A percentile compares a stretch with the other conserved stretches of the same genome.
Conservation (phyloP, 805 yeast species). For the Geotrichum ghanense region DNA sequence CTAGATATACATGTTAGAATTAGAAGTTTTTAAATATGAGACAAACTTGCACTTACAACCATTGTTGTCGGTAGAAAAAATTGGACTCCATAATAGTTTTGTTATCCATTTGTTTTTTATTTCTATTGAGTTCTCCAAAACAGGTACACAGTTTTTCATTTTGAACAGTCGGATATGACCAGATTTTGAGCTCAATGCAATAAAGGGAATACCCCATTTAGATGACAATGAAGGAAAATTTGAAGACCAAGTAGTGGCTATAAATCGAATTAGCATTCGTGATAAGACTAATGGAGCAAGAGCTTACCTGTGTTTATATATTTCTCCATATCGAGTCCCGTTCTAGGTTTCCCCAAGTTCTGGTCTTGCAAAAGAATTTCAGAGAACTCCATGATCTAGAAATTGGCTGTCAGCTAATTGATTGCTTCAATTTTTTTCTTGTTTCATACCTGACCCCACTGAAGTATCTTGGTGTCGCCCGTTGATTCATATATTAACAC, state of each 20-base stretch:
- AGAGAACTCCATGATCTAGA: neutral
- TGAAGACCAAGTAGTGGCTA: slow-evolving; percentile 14
- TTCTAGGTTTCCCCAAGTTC: neutral
- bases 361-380: neutral
- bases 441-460: neutral
- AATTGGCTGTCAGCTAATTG: neutral
- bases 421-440: neutral
- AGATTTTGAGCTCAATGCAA: slow-evolving; percentile 14
- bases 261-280: neutral
- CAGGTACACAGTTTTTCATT: neutral
- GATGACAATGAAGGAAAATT: slow-evolving; percentile 1
- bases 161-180: slow-evolving; percentile 10
- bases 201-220: slow-evolving; percentile 14
- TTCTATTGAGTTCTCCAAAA: slow-evolving; percentile 4
- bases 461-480: neutral
- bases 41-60: neutral
- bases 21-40: neutral
- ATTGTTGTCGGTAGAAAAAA: slow-evolving; percentile 1
- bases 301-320: neutral
- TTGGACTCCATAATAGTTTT: slow-evolving; percentile 9
- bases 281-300: neutral
- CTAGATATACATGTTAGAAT: too few relatives aligned
- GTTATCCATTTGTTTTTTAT: slow-evolving; percentile 8
- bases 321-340: neutral
- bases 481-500: neutral